Evolutionary conservation across 2,329 filamentous ascomycete genomes (phyloP), one percentile per base, ranked within the genome.

Genomic region (Acrocalymma vagum): DNA sequence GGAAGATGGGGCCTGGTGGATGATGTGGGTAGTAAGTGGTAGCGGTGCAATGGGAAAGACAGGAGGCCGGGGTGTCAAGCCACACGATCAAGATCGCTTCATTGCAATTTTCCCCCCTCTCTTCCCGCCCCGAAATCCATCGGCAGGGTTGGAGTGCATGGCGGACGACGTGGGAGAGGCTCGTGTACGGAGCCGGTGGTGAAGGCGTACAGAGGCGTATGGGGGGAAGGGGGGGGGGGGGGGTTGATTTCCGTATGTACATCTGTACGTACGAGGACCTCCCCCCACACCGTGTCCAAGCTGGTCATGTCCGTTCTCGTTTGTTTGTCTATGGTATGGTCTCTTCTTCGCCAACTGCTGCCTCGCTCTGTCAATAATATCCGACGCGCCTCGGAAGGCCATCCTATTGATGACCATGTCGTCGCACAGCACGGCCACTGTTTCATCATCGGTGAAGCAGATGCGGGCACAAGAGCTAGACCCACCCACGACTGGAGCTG

Each of bases 361-460:
- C 26, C 11, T 17, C 13, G 28, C 8, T 23, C 13, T 23, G 29
- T 22, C 16, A 16, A 18, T 25, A 41, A 28, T 46, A 31, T 42
- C 41, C 29, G 29, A 46, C 31, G 44, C 38, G 27, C 33, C 23
- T 38, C 56, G 52, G 51, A 30, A 53, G 30, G 18, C 25, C 32
- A 41, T 45, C 48, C 55, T 29, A 59, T 55, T 57, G 36, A 42
- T 10, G 16, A 17, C 17, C 15, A 14, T 28, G 15, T 15, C 5
- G 17, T 15, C 23, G 11, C 25, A 33, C 39, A 33, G 27, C 23
- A 24, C 37, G 21, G 42, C 31, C 15, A 28, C 27, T 21, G 4
- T 13, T 8, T 7, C 15, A 14, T 47, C 30, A 58, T 58, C 52
- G 51, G 54, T 58, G 34, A 42, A 29, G 29, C 7, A n/a, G 20